Base-by-base conservation (phyloP, 305 asterid genomes). In the Fraxinus xanthoxyloides region DNA sequence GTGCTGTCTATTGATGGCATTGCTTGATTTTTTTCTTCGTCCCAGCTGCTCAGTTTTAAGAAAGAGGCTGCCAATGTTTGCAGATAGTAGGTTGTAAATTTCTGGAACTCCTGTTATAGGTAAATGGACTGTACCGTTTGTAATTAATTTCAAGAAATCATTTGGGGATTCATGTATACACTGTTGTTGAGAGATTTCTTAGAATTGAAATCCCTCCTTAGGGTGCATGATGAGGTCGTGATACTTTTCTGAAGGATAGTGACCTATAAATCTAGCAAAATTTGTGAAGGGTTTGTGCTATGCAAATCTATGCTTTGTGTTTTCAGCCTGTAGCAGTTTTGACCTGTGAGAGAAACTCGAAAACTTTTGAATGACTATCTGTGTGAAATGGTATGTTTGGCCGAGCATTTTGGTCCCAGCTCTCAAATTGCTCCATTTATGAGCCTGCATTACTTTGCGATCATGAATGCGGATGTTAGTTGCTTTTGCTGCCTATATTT, bases 1-100 rank as follows among this genome's bases (percentile, higher is more conserved):
- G 36, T 51, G 30, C 65, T 54, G 30, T 76, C 43, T 48, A 17
- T 48, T 6, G 17, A n/a, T 21, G 24, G 9, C 9, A 4, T 76
- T 48, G 72, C 43, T 15, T 46, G 61, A 3, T 31, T 13, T 21
- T 15, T 28, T 51, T 86, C 73, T 84, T 72, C 72, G 28, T 56
- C 69, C 77, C 74, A 75, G 87, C 83, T 82, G 69, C 46, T 38
- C 46, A 8, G 46, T 38, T 38, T 38, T 38, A 38, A 38, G 46
- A 61, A 78, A 72, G 81, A 78, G 82, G 84, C 83, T 51, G 84
- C 81, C 77, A 32, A 36, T 83, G 78, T 85, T 81, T 81, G 80
- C 85, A 79, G 85, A 87, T 75, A 76, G 85, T 84, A 74, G 73
- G 82, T 80, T 85, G 85, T 87, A 85, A 90, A 86, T 81, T 83